Percentiles rank a stretch among this genome's conserved stretches.
These are phyloP conservation scores for Kazachstania psychrophila DNA, from an alignment of 805 yeast species.

Conservation along the genomic window DNA sequence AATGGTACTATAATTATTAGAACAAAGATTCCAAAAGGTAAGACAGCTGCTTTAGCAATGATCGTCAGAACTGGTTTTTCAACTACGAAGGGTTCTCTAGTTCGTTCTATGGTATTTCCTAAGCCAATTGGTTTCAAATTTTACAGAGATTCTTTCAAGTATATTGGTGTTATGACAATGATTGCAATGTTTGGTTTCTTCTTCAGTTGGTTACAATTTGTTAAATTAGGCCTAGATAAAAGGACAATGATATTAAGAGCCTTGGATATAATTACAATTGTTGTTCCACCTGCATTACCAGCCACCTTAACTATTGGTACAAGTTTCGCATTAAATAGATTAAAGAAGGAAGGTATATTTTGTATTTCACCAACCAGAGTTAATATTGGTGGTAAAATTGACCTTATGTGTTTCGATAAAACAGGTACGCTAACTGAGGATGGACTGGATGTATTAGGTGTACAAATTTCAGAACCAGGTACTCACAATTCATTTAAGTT, in stretches of 20 bases:
- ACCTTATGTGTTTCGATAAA: conserved; percentile 86
- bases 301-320: conserved; percentile 97
- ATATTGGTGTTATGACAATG: conserved; percentile 86
- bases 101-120: conserved; percentile 94
- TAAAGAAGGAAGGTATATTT: conserved; percentile 59
- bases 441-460: conserved; percentile 79
- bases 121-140: conserved; percentile 90
- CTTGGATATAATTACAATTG: conserved; percentile 87
- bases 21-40: conserved; percentile 52
- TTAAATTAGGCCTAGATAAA: conserved; percentile 62
- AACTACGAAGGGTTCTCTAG: conserved; percentile 89
- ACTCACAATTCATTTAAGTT: conserved; percentile 16
- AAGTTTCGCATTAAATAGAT: conserved; percentile 74
- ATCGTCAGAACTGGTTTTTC: conserved; percentile 86
- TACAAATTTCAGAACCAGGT: conserved; percentile 32
- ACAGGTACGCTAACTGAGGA: conserved; percentile 98
- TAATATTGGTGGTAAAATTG: conserved; percentile 92
- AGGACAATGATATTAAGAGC: conserved; percentile 76
- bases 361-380: conserved; percentile 93
- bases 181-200: conserved; percentile 81
- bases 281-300: conserved; percentile 97
- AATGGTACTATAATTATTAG: conserved; percentile 86
- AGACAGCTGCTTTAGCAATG: conserved; percentile 64
- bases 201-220: conserved; percentile 73
- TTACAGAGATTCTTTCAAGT: conserved; percentile 88